A percentile compares a stretch with the other conserved stretches of the same genome.
Conservation (phyloP, 192 early-diverging fungal genomes). For the Coemansia sp. region DNA sequence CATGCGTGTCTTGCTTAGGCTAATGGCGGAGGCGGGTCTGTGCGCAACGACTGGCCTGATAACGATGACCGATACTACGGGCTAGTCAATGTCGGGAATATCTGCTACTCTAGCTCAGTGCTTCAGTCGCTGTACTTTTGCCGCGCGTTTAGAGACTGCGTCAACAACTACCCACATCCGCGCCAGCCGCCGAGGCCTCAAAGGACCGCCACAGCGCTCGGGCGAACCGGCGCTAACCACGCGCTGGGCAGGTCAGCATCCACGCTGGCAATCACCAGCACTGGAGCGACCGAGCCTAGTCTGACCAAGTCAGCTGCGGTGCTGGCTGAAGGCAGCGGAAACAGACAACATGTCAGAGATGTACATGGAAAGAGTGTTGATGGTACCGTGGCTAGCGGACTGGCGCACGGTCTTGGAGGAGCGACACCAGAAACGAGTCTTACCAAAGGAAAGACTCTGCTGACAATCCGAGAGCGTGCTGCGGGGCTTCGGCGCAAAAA, state of each 20-base stretch:
- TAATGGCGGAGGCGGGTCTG: constrained; percentile 16
- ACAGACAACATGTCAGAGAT: neutral
- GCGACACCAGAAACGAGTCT: constrained; percentile 5
- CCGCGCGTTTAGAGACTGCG: constrained; percentile 91
- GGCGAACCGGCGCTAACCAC: neutral
- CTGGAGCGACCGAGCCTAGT: neutral
- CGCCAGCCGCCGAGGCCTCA: constrained; percentile 15
- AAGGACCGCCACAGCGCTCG: constrained; percentile 6
- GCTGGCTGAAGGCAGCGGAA: neutral
- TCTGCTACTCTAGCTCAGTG: constrained; percentile 93
- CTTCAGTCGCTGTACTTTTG: constrained; percentile 97
- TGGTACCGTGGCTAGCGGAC: neutral
- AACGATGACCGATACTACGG: constrained; percentile 84
- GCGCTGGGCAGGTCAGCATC: constrained; percentile 14
- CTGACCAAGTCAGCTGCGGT: neutral
- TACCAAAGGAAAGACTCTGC: constrained; percentile 15
- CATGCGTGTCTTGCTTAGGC: constrained; percentile 17
- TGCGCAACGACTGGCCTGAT: constrained; percentile 50
- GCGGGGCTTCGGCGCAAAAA: constrained; percentile 43
- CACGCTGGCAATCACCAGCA: neutral
- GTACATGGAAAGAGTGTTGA: neutral
- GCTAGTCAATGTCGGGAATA: constrained; percentile 81
- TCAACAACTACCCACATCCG: constrained; percentile 75
- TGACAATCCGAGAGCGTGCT: constrained; percentile 37
- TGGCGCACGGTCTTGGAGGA: neutral